phyloP scores from a whole-genome alignment of 805 yeast genomes.

The Monosporozyma aerobia region DNA sequence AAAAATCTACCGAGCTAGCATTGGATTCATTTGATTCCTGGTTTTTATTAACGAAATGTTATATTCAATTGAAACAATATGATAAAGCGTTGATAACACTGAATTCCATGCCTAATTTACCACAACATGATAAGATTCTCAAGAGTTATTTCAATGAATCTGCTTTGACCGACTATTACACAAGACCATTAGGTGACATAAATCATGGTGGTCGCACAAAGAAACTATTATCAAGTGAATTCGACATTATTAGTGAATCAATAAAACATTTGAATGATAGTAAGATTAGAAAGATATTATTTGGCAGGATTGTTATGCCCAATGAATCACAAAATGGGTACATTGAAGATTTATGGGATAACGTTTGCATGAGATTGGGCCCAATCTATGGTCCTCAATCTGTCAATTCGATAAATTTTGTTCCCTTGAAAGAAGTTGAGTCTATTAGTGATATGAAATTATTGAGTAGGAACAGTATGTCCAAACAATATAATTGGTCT shows the following conservation, averaged over 20 bases:
- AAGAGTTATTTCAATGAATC: constrained; percentile 14
- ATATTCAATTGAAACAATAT: constrained; percentile 17
- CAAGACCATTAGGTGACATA: constrained; percentile 19
- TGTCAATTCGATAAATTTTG: constrained; percentile 23
- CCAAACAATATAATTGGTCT: constrained; percentile 23
- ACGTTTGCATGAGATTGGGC: constrained; percentile 20
- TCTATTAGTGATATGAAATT: constrained; percentile 20
- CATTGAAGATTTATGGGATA: constrained; percentile 20
- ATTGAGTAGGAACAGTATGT: constrained; percentile 23
- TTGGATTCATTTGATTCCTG: constrained; percentile 28
- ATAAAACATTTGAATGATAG: constrained; percentile 20
- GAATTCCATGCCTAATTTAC: constrained; percentile 27
- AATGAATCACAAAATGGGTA: constrained; percentile 18
- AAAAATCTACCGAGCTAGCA: constrained; percentile 19
- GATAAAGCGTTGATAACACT: constrained; percentile 22
- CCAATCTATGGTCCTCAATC: constrained; percentile 29
- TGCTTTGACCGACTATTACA: constrained; percentile 15
- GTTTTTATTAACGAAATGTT: constrained; percentile 23
- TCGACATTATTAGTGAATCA: constrained; percentile 16
- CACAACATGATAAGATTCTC: constrained; percentile 16
- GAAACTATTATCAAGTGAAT: constrained; percentile 19
- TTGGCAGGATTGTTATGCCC: constrained; percentile 28
- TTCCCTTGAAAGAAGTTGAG: constrained; percentile 22
- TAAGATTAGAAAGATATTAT: constrained; percentile 17
- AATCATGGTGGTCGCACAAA: constrained; percentile 4